A percentile compares a stretch with the other conserved stretches of the same genome.
Evolutionary conservation across 371 early-diverging fungal species (phyloP).

Genomic region (Mortierella sp.): DNA sequence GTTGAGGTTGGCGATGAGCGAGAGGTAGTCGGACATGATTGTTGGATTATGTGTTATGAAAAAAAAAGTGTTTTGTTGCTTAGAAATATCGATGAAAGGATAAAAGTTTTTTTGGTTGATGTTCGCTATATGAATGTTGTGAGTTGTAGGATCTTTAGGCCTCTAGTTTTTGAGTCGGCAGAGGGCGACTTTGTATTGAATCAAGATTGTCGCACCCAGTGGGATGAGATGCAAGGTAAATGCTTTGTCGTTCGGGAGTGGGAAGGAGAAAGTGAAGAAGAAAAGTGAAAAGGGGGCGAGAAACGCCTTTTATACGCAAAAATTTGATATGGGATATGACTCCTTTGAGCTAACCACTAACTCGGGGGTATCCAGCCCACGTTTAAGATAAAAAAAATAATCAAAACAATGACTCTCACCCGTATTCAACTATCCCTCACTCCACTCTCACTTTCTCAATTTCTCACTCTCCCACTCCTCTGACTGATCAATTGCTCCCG

Average conservation of each 20-base stretch:
- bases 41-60: background rate
- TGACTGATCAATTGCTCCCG: too few relatives aligned
- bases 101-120: background rate
- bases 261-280: slow-evolving; percentile 19
- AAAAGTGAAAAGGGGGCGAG: slow-evolving; percentile 6
- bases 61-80: background rate
- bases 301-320: background rate
- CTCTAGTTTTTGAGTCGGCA: slow-evolving; percentile 54
- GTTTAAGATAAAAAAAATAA: too few relatives aligned
- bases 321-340: background rate
- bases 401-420: too few relatives aligned
- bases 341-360: too few relatives aligned
- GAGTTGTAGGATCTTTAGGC: slow-evolving; percentile 14
- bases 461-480: too few relatives aligned
- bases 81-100: background rate
- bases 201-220: slow-evolving; percentile 30
- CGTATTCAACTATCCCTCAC: too few relatives aligned
- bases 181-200: slow-evolving; percentile 49
- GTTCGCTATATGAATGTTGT: background rate
- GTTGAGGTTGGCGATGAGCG: slow-evolving; percentile 56
- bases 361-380: too few relatives aligned
- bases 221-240: slow-evolving; percentile 42
- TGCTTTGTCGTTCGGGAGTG: slow-evolving; percentile 22
- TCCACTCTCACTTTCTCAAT: too few relatives aligned
- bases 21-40: slow-evolving; percentile 46